A percentile compares a stretch with the other conserved stretches of the same genome.
Evolutionary conservation across 1,284 basidiomycete genomes (phyloP).

Genomic region (Boletellus deceptivus): DNA sequence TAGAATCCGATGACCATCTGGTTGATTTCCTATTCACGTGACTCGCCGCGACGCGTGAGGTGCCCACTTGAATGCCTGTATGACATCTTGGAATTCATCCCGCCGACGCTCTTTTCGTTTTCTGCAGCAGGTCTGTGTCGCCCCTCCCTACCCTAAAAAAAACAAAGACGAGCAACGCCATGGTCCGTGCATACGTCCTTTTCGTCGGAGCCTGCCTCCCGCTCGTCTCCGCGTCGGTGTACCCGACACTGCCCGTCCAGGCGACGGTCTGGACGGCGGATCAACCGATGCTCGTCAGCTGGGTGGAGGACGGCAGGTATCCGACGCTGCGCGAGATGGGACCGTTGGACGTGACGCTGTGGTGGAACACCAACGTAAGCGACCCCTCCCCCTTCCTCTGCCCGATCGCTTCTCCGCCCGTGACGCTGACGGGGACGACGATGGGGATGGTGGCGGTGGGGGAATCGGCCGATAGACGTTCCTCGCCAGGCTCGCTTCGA

Average conservation of each 20-base stretch:
- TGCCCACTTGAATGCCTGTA: not conserved
- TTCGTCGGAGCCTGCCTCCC: conserved; percentile 6
- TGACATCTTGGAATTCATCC: not conserved
- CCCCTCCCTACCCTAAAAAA: too few species aligned
- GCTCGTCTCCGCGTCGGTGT: conserved; percentile 35
- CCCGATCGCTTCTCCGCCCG: too few species aligned
- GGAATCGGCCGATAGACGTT: conserved; percentile 25
- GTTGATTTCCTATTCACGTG: conserved; percentile 31
- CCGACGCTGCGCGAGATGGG: conserved; percentile 44
- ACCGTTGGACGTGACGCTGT: conserved; percentile 42
- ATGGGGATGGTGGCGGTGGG: too few species aligned
- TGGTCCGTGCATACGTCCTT: conserved; percentile 11
- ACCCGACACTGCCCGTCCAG: conserved; percentile 48
- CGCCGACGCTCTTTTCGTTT: too few species aligned
- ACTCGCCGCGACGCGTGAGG: conserved; percentile 17
- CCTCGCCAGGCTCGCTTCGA: conserved; percentile 34
- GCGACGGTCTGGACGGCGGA: conserved; percentile 45
- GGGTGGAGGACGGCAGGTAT: conserved; percentile 44
- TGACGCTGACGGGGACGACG: too few species aligned
- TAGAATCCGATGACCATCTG: conserved; percentile 6
- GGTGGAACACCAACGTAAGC: conserved; percentile 40
- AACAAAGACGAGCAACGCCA: not conserved
- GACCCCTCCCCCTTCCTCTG: too few species aligned
- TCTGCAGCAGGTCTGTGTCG: conserved; percentile 30
- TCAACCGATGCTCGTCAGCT: conserved; percentile 38